These are phyloP conservation scores for Psidium friedrichsthalianum DNA, from an alignment of 345 rosid genomes.

Conservation along the genomic window DNA sequence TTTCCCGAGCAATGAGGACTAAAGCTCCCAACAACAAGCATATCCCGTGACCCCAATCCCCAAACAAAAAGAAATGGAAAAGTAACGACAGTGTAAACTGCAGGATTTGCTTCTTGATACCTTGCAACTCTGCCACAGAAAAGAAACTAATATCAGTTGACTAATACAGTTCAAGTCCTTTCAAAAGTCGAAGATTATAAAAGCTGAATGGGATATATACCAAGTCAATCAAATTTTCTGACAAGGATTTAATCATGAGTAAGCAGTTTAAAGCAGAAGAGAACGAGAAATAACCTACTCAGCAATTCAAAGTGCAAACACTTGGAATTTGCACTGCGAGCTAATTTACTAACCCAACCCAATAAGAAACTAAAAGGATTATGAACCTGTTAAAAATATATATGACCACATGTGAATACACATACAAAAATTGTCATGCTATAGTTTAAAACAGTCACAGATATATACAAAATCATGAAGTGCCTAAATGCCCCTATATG, in stretches of 20 bases:
- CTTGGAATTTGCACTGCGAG: not conserved
- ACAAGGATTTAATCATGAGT: not conserved
- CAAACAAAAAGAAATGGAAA: constrained; percentile 99
- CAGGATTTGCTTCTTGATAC: constrained; percentile 97
- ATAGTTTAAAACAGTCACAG: not conserved
- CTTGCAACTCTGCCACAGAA: constrained; percentile 76
- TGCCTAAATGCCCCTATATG: not conserved
- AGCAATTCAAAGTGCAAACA: not conserved
- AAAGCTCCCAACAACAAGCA: constrained; percentile 91
- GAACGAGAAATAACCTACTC: not conserved
- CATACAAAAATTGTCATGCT: not conserved
- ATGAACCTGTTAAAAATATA: not conserved
- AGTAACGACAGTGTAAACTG: constrained; percentile 76
- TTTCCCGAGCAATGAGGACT: constrained; percentile 79
- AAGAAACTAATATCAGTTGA: not conserved
- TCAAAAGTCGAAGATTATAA: not conserved
- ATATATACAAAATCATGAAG: not conserved
- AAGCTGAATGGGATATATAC: not conserved
- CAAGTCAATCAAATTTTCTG: not conserved
- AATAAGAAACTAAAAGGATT: not conserved
- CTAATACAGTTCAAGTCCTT: not conserved
- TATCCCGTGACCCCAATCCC: constrained; percentile 99
- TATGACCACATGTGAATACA: not conserved
- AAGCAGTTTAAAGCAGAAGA: not conserved
- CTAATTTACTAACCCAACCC: not conserved